Evolutionary conservation across 108 stramenopile genomes (phyloP), one percentile per base, ranked within the genome.

Genomic region (Aurantiochytrium sp.): DNA sequence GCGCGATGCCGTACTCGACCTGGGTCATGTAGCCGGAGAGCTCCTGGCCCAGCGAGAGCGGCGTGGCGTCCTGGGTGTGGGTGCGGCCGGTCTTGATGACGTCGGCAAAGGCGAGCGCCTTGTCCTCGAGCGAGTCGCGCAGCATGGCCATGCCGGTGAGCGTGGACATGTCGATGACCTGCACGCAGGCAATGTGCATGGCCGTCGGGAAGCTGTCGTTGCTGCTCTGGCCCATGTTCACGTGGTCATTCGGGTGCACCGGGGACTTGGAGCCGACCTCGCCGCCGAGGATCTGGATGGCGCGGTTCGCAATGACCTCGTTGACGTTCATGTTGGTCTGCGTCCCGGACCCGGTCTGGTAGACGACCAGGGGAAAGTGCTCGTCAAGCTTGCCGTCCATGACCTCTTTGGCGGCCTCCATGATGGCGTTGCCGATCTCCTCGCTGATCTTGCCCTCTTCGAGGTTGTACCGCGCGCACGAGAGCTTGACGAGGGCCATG

Each of bases 261-360:
- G 96, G 98, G 4, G 69, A 73, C 87, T 98, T 97, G 69, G 88
- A 91, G 53, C 98, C 97, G 36, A 97, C 94, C 55, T 89, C 93
- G 24, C 97, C 97, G 37, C 96, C 96, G 31, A 98, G 89, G 52
- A 97, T 92, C 94, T 97, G 95, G 90, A 96, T 98, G 22, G 98
- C 97, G 34, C 97, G 93, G 91, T 99, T 99, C 22, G 97, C 93
- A 48, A 99, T 89, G 2, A 99, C 98, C 90, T 99, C 98, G 91
- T 99, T 99, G 37, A 96, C 96, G 90, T 99, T 99, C 98, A 99
- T 99, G 90, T 99, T 99, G 41, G 97, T 97, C 89, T 99, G 98
- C 6, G 98, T 99, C 0, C 98, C 98, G 37, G 91, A 92, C 50
- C 98, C 98, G 5, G 98, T 99, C 91, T 99, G 98, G 88, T 94